A percentile compares a stretch with the other conserved stretches of the same genome.
These are phyloP conservation scores for Linum lewisii DNA, from an alignment of 345 rosid genomes.

Conservation along the genomic window DNA sequence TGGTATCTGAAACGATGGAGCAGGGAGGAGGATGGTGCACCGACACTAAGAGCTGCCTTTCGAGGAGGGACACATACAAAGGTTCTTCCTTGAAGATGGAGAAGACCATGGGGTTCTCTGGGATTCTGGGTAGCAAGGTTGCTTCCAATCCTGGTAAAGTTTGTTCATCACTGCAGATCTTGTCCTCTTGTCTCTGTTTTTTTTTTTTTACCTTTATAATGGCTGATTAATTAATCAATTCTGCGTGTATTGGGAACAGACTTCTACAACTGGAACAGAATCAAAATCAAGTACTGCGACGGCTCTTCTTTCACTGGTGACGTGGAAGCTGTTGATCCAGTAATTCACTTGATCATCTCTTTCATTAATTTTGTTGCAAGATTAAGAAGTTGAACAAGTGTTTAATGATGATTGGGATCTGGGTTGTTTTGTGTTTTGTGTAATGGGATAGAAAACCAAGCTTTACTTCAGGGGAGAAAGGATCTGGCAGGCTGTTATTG, in stretches of 20 bases:
- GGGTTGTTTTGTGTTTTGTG: too few species aligned
- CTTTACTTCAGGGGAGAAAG: constrained; percentile 97
- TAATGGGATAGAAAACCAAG: constrained; percentile 43
- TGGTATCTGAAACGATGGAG: too few species aligned
- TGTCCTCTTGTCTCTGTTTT: background rate
- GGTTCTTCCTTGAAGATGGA: constrained; percentile 9
- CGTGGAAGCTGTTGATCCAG: constrained; percentile 58
- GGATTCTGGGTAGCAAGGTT: constrained; percentile 3
- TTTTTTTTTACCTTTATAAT: background rate
- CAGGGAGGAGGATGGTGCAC: constrained; percentile 12
- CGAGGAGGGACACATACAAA: constrained; percentile 1
- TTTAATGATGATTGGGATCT: constrained; percentile 4
- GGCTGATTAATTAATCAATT: background rate
- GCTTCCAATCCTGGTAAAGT: constrained; percentile 6
- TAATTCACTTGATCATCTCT: constrained; percentile 21
- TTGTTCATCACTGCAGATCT: background rate
- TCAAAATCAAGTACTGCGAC: constrained; percentile 87
- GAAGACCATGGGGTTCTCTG: constrained; percentile 7
- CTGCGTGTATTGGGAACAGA: constrained; percentile 26
- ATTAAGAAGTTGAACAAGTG: constrained; percentile 20
- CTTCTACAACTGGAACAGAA: constrained; percentile 81
- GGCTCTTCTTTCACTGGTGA: constrained; percentile 93
- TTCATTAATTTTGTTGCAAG: background rate
- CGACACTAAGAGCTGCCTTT: background rate
- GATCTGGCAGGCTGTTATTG: constrained; percentile 62